Conservation (phyloP, 2,329 filamentous ascomycete species). For the Aureobasidium subglaciale region DNA sequence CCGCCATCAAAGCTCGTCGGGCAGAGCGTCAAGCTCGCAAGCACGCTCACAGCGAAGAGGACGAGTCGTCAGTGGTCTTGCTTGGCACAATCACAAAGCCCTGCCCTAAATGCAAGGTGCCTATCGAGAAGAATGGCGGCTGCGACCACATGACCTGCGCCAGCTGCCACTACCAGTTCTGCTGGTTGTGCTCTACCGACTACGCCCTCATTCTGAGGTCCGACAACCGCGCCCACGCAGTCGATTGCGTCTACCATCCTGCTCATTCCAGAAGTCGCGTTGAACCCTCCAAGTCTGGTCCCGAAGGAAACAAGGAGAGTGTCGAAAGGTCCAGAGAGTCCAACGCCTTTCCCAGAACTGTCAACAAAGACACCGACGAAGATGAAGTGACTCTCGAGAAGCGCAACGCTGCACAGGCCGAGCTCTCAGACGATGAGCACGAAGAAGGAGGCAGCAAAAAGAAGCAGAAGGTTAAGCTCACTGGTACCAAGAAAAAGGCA, state of each 20-base stretch:
- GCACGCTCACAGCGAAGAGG: conserved; percentile 8
- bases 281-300: background rate
- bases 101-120: conserved; percentile 25
- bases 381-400: background rate
- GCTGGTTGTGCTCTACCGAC: conserved; percentile 23
- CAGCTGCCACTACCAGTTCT: conserved; percentile 24
- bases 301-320: background rate
- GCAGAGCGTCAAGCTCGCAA: background rate
- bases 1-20: background rate
- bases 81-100: conserved; percentile 22
- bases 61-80: conserved; percentile 15
- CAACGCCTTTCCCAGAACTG: no score
- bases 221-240: background rate
- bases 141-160: conserved; percentile 25
- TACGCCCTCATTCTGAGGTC: conserved; percentile 4
- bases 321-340: no score
- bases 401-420: background rate
- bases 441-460: background rate
- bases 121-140: conserved; percentile 28
- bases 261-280: background rate
- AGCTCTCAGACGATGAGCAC: background rate
- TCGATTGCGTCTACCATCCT: background rate
- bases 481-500: background rate
- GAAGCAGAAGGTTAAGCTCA: no score
- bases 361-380: background rate